Base-by-base conservation (phyloP, 2,329 filamentous ascomycete genomes). In the Aspergillus sp. region DNA sequence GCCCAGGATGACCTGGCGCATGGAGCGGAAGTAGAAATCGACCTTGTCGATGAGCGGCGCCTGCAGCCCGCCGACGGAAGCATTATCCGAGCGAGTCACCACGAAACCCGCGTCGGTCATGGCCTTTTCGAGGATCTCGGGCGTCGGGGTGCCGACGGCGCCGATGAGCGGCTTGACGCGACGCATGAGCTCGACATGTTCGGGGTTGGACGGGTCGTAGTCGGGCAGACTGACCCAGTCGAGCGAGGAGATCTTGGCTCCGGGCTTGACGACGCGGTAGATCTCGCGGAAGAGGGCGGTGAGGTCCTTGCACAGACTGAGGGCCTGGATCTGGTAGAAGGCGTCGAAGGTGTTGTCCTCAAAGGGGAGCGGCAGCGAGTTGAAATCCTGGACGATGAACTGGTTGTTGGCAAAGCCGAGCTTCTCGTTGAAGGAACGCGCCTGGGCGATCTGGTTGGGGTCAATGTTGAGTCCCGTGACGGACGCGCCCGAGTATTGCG, bases 241-340 rank as follows among this genome's bases (percentile, higher is more conserved):
- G 29, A 81, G 68, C 25, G 80, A 64, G 2, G 78, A 76, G 55
- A 82, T 73, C 58, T 72, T 75, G 10, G 78, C 75, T 13, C 78
- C 79, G 0, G 79, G 79, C 62, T 78, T 78, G 48, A 81, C 58
- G 3, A 81, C 68, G 16, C 79, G 73, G 61, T 71, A 75, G 48
- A 81, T 67, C 62, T 82, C 79, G 45, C 64, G 65, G 66, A 81
- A 80, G 10, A 81, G 69, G 6, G 70, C 66, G 2, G 69, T 60
- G 2, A 77, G 69, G 49, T 81, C 77, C 55, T 78, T 78, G 71
- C 77, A 81, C 25, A 75, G 77, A 71, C 74, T 84, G 63, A 74
- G 78, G 50, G 70, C 85, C 74, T 74, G 85, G 76, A 76, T 86
- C 78, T 76, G 80, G 73, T 77, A 82, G 54, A 81, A 81, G 25